Conservation (phyloP, 176 grass and related monocot species). For the Canna indica region DNA sequence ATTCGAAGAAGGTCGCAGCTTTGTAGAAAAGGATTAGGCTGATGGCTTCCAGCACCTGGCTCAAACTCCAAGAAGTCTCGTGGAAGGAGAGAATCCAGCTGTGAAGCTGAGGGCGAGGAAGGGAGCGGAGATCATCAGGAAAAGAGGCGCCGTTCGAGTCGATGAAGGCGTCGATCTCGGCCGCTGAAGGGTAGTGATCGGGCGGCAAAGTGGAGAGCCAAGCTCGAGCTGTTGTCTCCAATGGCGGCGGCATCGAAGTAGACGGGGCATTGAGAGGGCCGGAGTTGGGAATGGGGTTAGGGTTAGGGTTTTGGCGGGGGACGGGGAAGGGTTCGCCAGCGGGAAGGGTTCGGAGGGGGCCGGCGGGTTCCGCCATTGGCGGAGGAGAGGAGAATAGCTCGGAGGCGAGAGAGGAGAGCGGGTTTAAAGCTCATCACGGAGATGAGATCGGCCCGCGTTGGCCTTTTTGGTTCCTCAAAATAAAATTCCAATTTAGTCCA, state of each 20-base stretch:
- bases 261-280: neutral
- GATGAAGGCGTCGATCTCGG: slow-evolving; percentile 64
- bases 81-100: slow-evolving; percentile 51
- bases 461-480: too few relatives aligned
- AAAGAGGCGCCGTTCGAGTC: slow-evolving; percentile 32
- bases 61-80: neutral
- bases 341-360: slow-evolving; percentile 21
- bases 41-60: slow-evolving; percentile 24
- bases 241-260: slow-evolving; percentile 30
- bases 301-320: neutral
- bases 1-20: neutral
- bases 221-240: slow-evolving; percentile 34
- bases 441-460: too few relatives aligned
- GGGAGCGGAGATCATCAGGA: slow-evolving; percentile 26
- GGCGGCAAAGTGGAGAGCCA: slow-evolving; percentile 64
- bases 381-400: neutral
- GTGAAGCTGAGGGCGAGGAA: slow-evolving; percentile 53
- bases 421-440: too few relatives aligned
- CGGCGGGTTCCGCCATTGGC: slow-evolving; percentile 11
- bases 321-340: neutral
- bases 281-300: slow-evolving; percentile 5
- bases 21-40: neutral
- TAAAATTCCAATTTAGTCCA: too few relatives aligned
- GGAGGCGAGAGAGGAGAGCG: too few relatives aligned
- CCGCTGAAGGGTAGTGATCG: slow-evolving; percentile 35